Base-by-base conservation (phyloP, 2,329 filamentous ascomycete species). In the Shiraia bambusicola region DNA sequence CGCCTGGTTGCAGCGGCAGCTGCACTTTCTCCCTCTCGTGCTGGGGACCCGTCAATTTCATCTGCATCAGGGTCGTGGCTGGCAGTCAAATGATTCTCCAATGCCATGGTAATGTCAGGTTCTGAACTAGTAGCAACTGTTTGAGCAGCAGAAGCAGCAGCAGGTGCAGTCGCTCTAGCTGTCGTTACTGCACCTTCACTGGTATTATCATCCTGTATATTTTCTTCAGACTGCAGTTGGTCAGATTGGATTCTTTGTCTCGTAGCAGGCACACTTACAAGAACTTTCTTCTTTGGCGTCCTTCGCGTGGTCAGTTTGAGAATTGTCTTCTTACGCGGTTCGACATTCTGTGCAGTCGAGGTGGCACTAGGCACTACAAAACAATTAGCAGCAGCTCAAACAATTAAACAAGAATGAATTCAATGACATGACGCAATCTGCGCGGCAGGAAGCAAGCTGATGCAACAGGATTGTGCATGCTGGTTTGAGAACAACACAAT, bases 1-100 rank as follows among this genome's bases (percentile, higher is more conserved):
- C 65, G 59, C 34, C 63, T 52, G 4, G 57, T 50, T 12, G 54
- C 44, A 19, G 58, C 34, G 13, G 60, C 49, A 36, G 58, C 50
- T 28, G 36, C 43, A 17, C 34, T 44, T 16, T 41, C 37, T 16
- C 44, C 43, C 24, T 61, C 54, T n/a, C 63, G 56, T 17, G 64
- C 57, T 22, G 40, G 51, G 25, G 50, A 43, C 14, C 39, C 37
- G 17, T 53, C 49, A 16, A 44, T 39, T 11, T 35, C 8, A 14
- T 48, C 42, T 28, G 19, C 16, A 16, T 35, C 36, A 34, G 31
- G 28, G 24, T 28, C 44, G 6, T 14, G n/a, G 15, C 34, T 24
- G 11, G 25, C 10, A 33, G 34, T 49, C 26, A 42, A 19, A 11
- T 35, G 40, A 11, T 31, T 26, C 24, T 37, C 37, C 8, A 30